Percentiles rank a stretch among this genome's conserved stretches.
Conservation (phyloP, 495 filamentous ascomycete genomes). For the Filosporella fistucella region DNA sequence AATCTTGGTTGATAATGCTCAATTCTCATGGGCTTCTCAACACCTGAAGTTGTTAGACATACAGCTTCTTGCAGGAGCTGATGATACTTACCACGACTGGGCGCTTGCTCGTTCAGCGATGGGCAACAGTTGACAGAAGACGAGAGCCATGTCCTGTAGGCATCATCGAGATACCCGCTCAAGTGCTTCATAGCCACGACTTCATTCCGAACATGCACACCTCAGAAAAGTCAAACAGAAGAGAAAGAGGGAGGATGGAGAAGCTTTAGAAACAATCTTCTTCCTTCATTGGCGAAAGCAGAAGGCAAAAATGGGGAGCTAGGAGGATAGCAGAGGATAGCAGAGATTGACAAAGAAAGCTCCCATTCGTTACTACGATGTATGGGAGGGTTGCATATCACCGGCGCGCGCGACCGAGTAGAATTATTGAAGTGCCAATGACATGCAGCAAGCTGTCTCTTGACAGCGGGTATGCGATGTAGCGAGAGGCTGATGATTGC, state of each 20-base stretch:
- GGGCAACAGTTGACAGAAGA: constrained; percentile 18
- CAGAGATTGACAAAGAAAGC: constrained; percentile 1
- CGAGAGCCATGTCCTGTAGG: constrained; percentile 20
- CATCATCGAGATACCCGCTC: constrained; percentile 25
- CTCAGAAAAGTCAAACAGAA: constrained; percentile 12
- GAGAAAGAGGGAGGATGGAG: constrained; percentile 8
- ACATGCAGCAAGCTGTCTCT: constrained; percentile 6
- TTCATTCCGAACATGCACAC: constrained; percentile 19
- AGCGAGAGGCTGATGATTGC: constrained; percentile 9
- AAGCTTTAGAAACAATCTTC: constrained; percentile 8
- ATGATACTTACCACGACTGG: constrained; percentile 18
- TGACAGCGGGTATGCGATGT: constrained; percentile 8
- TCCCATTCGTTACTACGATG: constrained; percentile 1
- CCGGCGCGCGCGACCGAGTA: background rate
- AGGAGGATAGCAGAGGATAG: too few relatives aligned
- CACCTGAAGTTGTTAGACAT: constrained; percentile 17
- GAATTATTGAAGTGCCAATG: constrained; percentile 8
- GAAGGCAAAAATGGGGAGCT: constrained; percentile 1
- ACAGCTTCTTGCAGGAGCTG: background rate
- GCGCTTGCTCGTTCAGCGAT: constrained; percentile 10
- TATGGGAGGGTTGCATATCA: constrained; percentile 6
- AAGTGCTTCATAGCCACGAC: constrained; percentile 21
- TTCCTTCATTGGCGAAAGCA: constrained; percentile 11
- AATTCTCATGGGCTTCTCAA: constrained; percentile 23
- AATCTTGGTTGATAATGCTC: constrained; percentile 25